A percentile compares a stretch with the other conserved stretches of the same genome.
Evolutionary conservation across 768 basidiomycete genomes (phyloP).

Genomic region (Rickenella mellea): DNA sequence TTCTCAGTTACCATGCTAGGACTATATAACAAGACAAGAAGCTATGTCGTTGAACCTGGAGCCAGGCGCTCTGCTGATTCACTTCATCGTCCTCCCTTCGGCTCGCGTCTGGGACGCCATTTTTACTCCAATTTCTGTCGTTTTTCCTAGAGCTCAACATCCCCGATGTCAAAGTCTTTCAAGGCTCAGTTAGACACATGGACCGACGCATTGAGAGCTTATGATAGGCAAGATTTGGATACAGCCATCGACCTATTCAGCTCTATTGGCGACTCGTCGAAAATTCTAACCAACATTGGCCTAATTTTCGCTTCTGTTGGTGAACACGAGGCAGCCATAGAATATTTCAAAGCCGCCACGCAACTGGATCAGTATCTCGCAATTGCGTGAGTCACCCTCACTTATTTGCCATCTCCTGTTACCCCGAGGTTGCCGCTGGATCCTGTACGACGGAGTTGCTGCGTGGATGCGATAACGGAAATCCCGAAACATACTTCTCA

Average conservation of each 20-base stretch:
- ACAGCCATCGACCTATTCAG: slow-evolving; percentile 67
- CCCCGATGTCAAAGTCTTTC: slow-evolving; percentile 35
- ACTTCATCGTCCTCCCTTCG: neutral
- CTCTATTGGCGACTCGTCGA: slow-evolving; percentile 78
- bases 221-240: slow-evolving; percentile 78
- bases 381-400: slow-evolving; percentile 59
- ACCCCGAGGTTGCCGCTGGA: too few relatives aligned
- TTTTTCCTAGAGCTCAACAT: neutral
- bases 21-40: too few relatives aligned
- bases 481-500: too few relatives aligned
- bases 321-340: slow-evolving; percentile 77
- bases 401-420: neutral
- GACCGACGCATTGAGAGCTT: slow-evolving; percentile 80
- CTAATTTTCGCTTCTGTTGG: slow-evolving; percentile 89
- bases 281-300: slow-evolving; percentile 89
- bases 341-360: slow-evolving; percentile 71
- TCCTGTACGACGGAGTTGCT: too few relatives aligned
- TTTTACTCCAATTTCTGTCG: neutral
- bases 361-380: slow-evolving; percentile 78
- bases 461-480: too few relatives aligned
- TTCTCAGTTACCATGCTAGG: too few relatives aligned
- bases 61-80: neutral
- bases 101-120: slow-evolving; percentile 1
- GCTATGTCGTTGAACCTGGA: too few relatives aligned
- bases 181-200: slow-evolving; percentile 69